A percentile compares a stretch with the other conserved stretches of the same genome.
These are phyloP conservation scores for Nicotiana rustica DNA, from an alignment of 305 asterid species.

Conservation along the genomic window DNA sequence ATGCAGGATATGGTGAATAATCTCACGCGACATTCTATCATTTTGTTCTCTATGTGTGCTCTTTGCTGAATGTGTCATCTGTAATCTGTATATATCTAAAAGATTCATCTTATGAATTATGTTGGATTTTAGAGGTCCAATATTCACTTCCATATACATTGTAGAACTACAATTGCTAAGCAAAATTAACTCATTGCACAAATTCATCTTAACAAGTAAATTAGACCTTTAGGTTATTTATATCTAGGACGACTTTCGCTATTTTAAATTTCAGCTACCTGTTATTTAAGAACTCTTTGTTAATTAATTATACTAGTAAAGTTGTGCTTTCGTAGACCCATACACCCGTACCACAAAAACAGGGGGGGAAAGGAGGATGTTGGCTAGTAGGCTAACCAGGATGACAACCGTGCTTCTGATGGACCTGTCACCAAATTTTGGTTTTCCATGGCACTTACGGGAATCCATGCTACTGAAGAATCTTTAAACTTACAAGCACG, in stretches of 20 bases:
- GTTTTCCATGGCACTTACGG: conserved; percentile 92
- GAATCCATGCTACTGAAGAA: conserved; percentile 81
- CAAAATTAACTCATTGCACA: conserved; percentile 17
- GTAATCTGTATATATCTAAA: conserved; percentile 19
- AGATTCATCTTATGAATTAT: conserved; percentile 18
- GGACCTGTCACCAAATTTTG: conserved; percentile 78
- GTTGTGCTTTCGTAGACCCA: background rate
- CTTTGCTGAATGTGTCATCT: background rate
- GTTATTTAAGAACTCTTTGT: conserved; percentile 28
- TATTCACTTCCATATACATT: background rate
- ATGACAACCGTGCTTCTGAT: conserved; percentile 60
- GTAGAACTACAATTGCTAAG: conserved; percentile 11
- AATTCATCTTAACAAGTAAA: conserved; percentile 12
- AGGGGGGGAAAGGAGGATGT: background rate
- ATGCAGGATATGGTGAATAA: background rate
- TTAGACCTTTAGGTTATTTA: conserved; percentile 23
- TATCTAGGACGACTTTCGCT: background rate
- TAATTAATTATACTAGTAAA: background rate
- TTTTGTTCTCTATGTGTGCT: conserved; percentile 16
- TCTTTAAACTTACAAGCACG: conserved; percentile 87
- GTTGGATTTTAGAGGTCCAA: conserved; percentile 16
- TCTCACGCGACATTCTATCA: conserved; percentile 13
- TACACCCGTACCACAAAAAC: background rate
- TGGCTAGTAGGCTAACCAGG: conserved; percentile 71
- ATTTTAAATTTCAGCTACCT: conserved; percentile 13